Evolutionary conservation across 2,329 filamentous ascomycete genomes (phyloP), one percentile per base, ranked within the genome.

Genomic region (Harringtonia lauricola): DNA sequence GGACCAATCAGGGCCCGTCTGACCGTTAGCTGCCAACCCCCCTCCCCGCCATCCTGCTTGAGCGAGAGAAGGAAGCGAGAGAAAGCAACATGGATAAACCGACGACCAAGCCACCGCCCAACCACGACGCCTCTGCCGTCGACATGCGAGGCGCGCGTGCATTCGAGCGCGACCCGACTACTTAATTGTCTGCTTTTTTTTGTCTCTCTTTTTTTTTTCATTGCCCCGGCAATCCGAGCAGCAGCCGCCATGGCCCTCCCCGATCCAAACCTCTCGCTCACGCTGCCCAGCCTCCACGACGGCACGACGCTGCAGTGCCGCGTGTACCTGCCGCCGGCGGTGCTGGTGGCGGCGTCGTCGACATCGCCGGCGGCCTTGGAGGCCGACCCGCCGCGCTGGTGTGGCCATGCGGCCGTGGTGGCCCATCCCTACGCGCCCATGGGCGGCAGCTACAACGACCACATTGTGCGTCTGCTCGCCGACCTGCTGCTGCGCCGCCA

Each of bases 391-490:
- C 57, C 58, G 26, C 52, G 59, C 41, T 76, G 72, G 72, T 56
- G 52, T 35, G 64, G 63, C 39, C 64, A 77, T 50, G 70, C 68
- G 15, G 74, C 72, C 37, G 68, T 95, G 4, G 66, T 96, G 33
- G 89, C 89, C 13, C 92, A 96, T 60, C 90, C 92, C 0, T 96
- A 96, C 58, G 87, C 86, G 29, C 81, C 86, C 0, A 67, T 96
- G 41, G 92, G 92, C 5, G 92, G 90, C 6, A 80, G 70, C 59
- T 92, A 80, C 57, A 86, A 96, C 58, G 89, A 96, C 57, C 74
- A 76, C 0, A 71, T 95, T 1, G 82, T 96, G 1, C 70, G 76
- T n/a, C 67, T 77, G 9, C 64, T 84, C 3, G 77, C 75, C 1
- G 65, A 67, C 2, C 72, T 81, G 46, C 67, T 94, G 37, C 60